Percentiles rank a stretch among this genome's conserved stretches.
These are phyloP conservation scores for Obba rivulosa DNA, from an alignment of 768 basidiomycete genomes.

Conservation along the genomic window DNA sequence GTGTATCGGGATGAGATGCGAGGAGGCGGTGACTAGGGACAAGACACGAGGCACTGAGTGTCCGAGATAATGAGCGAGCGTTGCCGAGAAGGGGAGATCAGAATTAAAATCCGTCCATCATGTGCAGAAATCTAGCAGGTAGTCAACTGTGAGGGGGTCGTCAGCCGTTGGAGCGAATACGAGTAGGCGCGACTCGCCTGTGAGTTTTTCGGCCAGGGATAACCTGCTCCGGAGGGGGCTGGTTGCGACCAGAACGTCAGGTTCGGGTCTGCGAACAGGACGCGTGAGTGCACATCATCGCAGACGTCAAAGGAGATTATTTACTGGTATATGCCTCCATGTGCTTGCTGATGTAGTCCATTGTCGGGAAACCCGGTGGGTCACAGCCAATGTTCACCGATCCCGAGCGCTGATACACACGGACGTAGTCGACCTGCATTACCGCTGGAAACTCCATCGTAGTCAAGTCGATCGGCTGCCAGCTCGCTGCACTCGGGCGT, in stretches of 20 bases:
- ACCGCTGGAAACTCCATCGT: constrained; percentile 67
- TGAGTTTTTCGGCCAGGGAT: constrained; percentile 29
- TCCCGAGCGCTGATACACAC: constrained; percentile 70
- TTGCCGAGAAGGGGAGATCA: no score
- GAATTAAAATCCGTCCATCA: no score
- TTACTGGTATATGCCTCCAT: constrained; percentile 51
- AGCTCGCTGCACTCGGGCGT: constrained; percentile 38
- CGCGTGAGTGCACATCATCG: background rate
- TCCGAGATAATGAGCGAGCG: no score
- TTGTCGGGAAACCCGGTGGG: constrained; percentile 60
- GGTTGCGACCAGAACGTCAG: constrained; percentile 23
- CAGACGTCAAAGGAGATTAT: constrained; percentile 21
- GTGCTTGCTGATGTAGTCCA: constrained; percentile 54
- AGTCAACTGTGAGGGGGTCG: background rate
- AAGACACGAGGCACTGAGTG: no score
- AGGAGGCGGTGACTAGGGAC: no score
- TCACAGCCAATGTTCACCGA: constrained; percentile 59
- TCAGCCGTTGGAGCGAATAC: background rate
- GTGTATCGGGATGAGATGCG: no score
- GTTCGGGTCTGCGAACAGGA: constrained; percentile 22
- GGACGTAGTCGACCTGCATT: constrained; percentile 72
- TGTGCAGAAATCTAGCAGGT: no score
- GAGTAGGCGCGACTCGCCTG: constrained; percentile 10
- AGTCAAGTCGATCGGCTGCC: constrained; percentile 54
- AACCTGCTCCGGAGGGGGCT: constrained; percentile 21